Evolutionary conservation across 2,329 filamentous ascomycete genomes (phyloP).

Genomic region (Calycina herbarum): DNA sequence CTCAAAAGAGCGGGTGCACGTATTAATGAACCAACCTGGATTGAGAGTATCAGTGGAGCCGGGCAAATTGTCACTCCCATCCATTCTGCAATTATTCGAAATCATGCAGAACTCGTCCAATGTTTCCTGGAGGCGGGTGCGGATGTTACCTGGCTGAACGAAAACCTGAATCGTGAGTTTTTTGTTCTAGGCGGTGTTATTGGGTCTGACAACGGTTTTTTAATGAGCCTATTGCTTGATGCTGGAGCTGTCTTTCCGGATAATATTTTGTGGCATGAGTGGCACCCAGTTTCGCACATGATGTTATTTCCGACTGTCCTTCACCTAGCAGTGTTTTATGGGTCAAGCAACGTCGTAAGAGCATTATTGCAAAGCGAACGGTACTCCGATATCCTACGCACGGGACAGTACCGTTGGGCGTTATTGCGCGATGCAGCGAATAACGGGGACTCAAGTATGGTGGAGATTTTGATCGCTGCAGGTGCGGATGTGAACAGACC

Average conservation of each 20-base stretch:
- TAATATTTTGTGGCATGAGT: neutral
- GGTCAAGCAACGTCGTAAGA: neutral
- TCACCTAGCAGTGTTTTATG: neutral
- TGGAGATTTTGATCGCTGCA: neutral
- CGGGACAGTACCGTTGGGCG: neutral
- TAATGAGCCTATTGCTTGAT: neutral
- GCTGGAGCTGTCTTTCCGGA: neutral
- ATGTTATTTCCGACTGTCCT: neutral
- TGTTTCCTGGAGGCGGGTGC: neutral
- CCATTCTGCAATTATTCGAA: neutral
- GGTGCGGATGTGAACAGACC: neutral
- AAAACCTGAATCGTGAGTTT: too few species aligned
- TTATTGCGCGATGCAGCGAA: neutral
- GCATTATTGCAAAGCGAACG: neutral
- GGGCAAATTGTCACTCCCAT: neutral
- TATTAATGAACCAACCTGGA: neutral
- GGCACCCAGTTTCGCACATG: too few species aligned
- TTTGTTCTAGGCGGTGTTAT: neutral
- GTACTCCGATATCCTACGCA: neutral
- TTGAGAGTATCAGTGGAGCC: too few species aligned
- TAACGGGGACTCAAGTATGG: neutral
- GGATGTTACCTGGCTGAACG: neutral
- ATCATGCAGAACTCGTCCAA: neutral
- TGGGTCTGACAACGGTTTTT: neutral
- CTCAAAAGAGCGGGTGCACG: neutral